Base-by-base conservation (phyloP, 176 grass and related monocot species). In the Rhipidocladum racemiflorum region DNA sequence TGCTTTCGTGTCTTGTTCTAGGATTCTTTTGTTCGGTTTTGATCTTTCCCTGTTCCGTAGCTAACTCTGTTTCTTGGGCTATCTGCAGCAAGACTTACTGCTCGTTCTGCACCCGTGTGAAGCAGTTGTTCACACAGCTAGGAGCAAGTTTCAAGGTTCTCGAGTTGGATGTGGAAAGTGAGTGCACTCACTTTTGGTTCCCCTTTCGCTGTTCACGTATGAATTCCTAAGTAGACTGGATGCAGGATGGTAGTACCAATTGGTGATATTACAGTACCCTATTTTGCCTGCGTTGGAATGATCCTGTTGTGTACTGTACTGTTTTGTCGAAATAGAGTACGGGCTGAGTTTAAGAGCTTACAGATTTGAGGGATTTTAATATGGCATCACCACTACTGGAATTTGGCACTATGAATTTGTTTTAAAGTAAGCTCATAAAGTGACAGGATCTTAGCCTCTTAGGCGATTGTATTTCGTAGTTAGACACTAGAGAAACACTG, bases 81-180 rank as follows among this genome's bases (percentile, higher is more conserved):
- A 34, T 69, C 21, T 89, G 61, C 80, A 96, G 90, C 88, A 90
- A 92, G 79, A 54, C 88, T n/a, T 87, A 68, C 76, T 92, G 93
- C 79, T 70, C 85, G 43, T 92, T n/a, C 75, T 92, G 85, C 21
- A 74, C 40, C 40, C 40, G 44, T 16, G 93, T 92, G 78, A 96
- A 88, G 75, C 51, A 96, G 61, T 44, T 96, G 49, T 74, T 96
- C 0, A 44, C 72, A 7, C 83, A 96, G 80, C 34, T 96, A 1
- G 93, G 88, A 20, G 75, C 90, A 69, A 82, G 27, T 27, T 92
- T 81, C 81, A 92, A 92, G 83, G 83, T 79, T 15, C 74, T 95
- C 49, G 93, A 95, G 65, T 8, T 95, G 46, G 90, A 95, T 61
- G 79, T 74, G 36, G 90, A 95, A 88, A 77, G 93, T 95, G 61